Base-by-base conservation (phyloP, 306 rosid genomes). In the Vigna trinervia region DNA sequence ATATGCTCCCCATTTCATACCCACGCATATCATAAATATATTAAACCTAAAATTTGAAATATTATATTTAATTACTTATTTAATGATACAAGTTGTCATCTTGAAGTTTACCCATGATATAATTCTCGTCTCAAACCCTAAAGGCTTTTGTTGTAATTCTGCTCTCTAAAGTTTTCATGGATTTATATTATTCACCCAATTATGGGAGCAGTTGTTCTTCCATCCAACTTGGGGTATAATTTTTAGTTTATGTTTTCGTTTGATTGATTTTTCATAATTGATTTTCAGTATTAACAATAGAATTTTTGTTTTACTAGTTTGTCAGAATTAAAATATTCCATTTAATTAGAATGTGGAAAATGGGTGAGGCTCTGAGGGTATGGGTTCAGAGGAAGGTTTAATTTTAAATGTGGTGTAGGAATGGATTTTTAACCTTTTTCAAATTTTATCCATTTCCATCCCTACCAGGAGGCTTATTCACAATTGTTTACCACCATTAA, bases 381-480 rank as follows among this genome's bases (percentile, higher is more conserved):
- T 62, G 38, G 11, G 26, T 23, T 41, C 46, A 2, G 46, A 41
- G 46, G 2, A 12, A 8, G 12, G 46, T 41, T 41, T 61, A 32
- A 6, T 32, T 32, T 30, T 34, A 32, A 32, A 13, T 0, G 1
- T 32, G 11, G 22, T 36, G n/a, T 36, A n/a, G 26, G 47, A 32
- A 15, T 32, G 12, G 45, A 61, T 30, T 30, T 19, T 28, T 61
- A 61, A 15, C 23, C 46, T n/a, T 62, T 32, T 6, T 62, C 23
- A 34, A 62, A 34, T 34, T 22, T 32, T 32, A 32, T 22, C 67
- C 13, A 15, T 61, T 15, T 30, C 45, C 46, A 7, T 62, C 46
- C 68, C 46, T 62, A 15, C 20, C 34, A 62, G 68, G 13, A 34
- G 45, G 46, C 51, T 39, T 17, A 64, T 64, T 64, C 50, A 64